These are phyloP conservation scores for Nepenthes mirabilis DNA, from an alignment of 148 eudicot species.

Conservation along the genomic window DNA sequence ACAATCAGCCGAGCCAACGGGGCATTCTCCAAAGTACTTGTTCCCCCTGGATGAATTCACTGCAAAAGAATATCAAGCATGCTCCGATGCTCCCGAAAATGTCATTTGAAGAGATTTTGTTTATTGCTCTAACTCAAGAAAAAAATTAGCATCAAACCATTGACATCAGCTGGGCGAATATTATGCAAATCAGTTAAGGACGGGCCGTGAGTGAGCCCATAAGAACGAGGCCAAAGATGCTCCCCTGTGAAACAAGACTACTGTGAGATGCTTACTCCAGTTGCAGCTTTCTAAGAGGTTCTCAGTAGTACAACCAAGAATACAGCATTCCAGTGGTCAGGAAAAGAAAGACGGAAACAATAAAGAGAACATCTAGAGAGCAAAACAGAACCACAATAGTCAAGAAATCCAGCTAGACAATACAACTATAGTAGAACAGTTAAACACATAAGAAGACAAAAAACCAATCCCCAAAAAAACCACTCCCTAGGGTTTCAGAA, in stretches of 20 bases:
- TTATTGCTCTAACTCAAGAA: slow-evolving; percentile 1
- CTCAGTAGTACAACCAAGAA: too few relatives aligned
- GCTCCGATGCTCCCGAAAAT: background rate
- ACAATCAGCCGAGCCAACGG: slow-evolving; percentile 15
- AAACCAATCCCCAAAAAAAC: too few relatives aligned
- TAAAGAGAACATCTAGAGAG: too few relatives aligned
- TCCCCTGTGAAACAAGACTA: slow-evolving; percentile 25
- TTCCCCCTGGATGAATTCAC: slow-evolving; percentile 53
- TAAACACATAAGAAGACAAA: too few relatives aligned
- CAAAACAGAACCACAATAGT: too few relatives aligned
- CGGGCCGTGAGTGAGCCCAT: slow-evolving; percentile 27
- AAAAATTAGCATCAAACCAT: slow-evolving; percentile 19
- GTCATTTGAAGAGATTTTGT: background rate
- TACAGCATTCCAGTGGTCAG: background rate
- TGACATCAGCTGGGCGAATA: slow-evolving; percentile 49
- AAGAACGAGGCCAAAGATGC: slow-evolving; percentile 54
- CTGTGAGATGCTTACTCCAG: background rate
- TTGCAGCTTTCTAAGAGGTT: too few relatives aligned
- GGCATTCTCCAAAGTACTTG: slow-evolving; percentile 50
- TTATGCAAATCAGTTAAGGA: slow-evolving; percentile 46
- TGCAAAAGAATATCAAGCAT: slow-evolving; percentile 8
- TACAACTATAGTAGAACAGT: too few relatives aligned
- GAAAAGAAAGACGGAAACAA: background rate
- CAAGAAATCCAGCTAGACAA: too few relatives aligned
- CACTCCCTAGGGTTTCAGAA: too few relatives aligned